These are phyloP conservation scores for Sporormia fimetaria DNA, from an alignment of 495 filamentous ascomycete species.

Conservation along the genomic window DNA sequence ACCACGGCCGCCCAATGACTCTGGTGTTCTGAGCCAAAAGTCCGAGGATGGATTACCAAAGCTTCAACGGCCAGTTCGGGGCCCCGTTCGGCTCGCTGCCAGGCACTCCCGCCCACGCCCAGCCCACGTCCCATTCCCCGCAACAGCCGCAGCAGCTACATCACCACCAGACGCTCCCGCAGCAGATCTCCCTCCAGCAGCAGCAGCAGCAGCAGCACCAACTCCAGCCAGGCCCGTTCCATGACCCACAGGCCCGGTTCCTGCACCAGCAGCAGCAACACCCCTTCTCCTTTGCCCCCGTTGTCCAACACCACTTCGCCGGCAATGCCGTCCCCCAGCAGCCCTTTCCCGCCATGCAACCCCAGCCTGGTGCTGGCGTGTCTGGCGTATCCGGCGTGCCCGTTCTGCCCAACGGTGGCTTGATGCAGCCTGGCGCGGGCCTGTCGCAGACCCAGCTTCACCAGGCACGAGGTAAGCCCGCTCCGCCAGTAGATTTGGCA, in stretches of 20 bases:
- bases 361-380: conserved; percentile 14
- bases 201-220: not conserved
- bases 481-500: no score
- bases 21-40: no score
- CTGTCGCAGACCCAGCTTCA: conserved; percentile 26
- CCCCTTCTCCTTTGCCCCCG: conserved; percentile 14
- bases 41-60: conserved; percentile 27
- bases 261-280: conserved; percentile 14
- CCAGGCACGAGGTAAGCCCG: conserved; percentile 25
- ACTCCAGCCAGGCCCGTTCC: no score
- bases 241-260: conserved; percentile 21
- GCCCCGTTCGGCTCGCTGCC: conserved; percentile 11
- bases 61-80: conserved; percentile 19
- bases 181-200: not conserved
- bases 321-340: not conserved
- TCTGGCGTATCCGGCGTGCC: conserved; percentile 10
- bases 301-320: conserved; percentile 2
- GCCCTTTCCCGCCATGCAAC: not conserved
- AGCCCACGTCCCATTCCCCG: conserved; percentile 12
- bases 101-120: conserved; percentile 3
- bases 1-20: conserved; percentile 24
- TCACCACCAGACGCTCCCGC: no score
- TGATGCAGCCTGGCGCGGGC: conserved; percentile 25
- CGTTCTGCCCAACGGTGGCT: conserved; percentile 6
- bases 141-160: conserved; percentile 21